Evolutionary conservation across 441 rosid species (phyloP).

Genomic region (Bruguiera hainesii): DNA sequence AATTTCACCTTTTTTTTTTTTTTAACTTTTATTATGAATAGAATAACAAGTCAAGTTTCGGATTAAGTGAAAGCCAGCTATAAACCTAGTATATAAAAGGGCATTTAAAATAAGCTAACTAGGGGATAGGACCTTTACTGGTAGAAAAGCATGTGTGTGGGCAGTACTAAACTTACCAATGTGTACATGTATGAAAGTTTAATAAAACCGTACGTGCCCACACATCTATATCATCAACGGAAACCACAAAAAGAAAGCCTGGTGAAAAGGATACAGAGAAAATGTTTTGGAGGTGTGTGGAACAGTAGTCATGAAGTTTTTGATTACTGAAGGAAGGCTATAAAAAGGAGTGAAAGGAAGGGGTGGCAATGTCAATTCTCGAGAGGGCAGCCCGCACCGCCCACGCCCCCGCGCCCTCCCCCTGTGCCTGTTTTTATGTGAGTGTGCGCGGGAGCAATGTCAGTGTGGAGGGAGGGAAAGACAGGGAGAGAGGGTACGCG

Average conservation of each 20-base stretch:
- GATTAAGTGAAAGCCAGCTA: too few species aligned
- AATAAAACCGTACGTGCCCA: too few species aligned
- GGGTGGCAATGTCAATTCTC: constrained; percentile 32
- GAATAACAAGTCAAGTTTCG: too few species aligned
- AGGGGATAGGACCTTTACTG: too few species aligned
- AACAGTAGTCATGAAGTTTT: neutral
- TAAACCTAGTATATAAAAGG: too few species aligned
- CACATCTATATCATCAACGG: neutral
- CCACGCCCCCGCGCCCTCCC: neutral
- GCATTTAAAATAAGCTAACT: too few species aligned
- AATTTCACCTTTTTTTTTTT: too few species aligned
- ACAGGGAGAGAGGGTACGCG: constrained; percentile 24
- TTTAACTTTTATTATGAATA: too few species aligned
- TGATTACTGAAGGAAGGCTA: neutral
- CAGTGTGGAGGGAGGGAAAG: constrained; percentile 26
- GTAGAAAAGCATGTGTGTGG: too few species aligned
- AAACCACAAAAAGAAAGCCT: constrained; percentile 6
- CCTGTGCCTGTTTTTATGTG: constrained; percentile 41
- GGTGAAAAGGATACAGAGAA: too few species aligned
- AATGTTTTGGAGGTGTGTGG: neutral
- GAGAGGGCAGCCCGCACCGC: constrained; percentile 21
- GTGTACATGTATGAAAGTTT: too few species aligned
- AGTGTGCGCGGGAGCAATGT: constrained; percentile 68
- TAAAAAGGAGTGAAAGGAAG: constrained; percentile 7
- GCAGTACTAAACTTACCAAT: too few species aligned